phyloP scores from a whole-genome alignment of 805 yeast species.

The Metschnikowia henanensis region DNA sequence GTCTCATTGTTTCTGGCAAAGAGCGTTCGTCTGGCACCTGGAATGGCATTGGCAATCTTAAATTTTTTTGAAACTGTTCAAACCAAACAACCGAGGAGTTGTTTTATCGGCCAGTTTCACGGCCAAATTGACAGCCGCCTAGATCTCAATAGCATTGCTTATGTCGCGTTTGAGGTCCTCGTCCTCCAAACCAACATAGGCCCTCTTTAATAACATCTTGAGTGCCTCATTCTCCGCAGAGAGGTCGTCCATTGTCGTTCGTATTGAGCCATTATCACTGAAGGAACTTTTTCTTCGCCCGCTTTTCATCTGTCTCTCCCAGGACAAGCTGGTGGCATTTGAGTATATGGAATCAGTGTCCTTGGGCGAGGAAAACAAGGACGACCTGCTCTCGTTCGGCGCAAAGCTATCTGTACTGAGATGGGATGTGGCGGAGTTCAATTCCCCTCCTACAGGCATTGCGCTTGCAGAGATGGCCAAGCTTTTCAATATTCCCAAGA shows the following conservation, averaged over 20 bases:
- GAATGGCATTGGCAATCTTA: too few species aligned
- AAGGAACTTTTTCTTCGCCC: conserved; percentile 8
- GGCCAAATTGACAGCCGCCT: too few species aligned
- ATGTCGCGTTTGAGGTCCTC: conserved; percentile 19
- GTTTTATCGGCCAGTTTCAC: too few species aligned
- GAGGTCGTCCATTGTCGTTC: conserved; percentile 14
- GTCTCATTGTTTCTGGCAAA: too few species aligned
- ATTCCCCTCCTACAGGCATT: conserved; percentile 14
- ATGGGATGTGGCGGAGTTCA: conserved; percentile 7
- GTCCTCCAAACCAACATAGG: conserved; percentile 23
- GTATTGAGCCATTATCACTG: conserved; percentile 12
- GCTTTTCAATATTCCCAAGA: conserved; percentile 31
- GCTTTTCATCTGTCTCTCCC: conserved; percentile 10
- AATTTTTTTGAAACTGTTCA: too few species aligned
- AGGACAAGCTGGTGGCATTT: conserved; percentile 20
- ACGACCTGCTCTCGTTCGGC: conserved; percentile 19
- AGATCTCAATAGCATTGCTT: conserved; percentile 14
- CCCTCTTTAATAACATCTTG: conserved; percentile 27
- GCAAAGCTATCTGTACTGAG: conserved; percentile 9
- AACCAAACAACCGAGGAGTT: too few species aligned
- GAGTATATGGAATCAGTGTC: conserved; percentile 32
- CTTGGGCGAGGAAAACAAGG: conserved; percentile 22
- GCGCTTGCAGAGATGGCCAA: conserved; percentile 21
- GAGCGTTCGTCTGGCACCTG: too few species aligned
- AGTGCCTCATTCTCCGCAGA: conserved; percentile 28